Base-by-base conservation (phyloP, 352 stramenopile species). In the Aphanomyces euteiches region DNA sequence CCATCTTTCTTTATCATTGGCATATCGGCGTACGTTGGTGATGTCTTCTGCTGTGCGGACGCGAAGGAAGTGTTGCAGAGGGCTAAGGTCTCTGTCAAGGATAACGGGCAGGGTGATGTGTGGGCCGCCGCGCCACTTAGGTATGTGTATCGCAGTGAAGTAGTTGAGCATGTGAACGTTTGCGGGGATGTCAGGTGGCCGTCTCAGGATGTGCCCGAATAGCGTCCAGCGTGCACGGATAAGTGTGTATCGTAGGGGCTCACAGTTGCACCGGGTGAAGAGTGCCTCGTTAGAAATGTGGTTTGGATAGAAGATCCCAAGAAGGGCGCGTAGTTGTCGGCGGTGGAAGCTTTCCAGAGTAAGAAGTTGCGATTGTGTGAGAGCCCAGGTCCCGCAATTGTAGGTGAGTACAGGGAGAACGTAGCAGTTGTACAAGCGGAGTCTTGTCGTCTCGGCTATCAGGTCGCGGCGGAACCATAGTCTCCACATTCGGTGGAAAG, bases 341-440 rank as follows among this genome's bases (percentile, higher is more conserved):
- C 50, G 50, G 45, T 53, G 45, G 45, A 53, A 53, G 45, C 13
- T 19, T 53, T 53, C 45, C n/a, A 58, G 8, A 34, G n/a, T n/a
- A 19, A 21, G 50, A 1, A 58, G 50, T 58, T 58, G 50, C 8
- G 50, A 38, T 34, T 10, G 13, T n/a, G 50, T 58, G 8, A 58
- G 8, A 10, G 50, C 50, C 50, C 50, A 58, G 2, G n/a, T 58
- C 8, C 50, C 50, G n/a, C 50, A 58, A 19, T 58, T 58, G n/a
- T 58, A 58, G 28, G 50, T 58, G 50, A 58, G 50, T 0, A 58
- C 37, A 10, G 50, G 13, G 8, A 58, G 28, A 10, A 58, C 50
- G 50, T 58, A 58, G 50, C 50, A 58, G 3, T 58, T 58, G n/a
- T 58, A 58, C n/a, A 10, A 1, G 50, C 50, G 50, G n/a, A 58